Base-by-base conservation (phyloP, 352 stramenopile genomes). In the Phytophthora palmivora region DNA sequence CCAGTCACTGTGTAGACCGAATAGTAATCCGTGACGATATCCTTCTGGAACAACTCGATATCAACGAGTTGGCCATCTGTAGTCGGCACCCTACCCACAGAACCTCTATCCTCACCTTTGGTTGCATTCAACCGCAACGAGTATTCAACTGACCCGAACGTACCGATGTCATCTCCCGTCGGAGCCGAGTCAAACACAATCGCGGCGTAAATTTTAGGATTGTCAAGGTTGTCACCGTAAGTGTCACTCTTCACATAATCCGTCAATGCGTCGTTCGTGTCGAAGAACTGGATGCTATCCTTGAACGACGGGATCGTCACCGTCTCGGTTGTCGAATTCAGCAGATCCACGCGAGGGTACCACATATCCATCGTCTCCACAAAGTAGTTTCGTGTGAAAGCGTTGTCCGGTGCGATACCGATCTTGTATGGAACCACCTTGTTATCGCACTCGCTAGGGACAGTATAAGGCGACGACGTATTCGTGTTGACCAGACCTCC, bases 351-450 rank as follows among this genome's bases (percentile, higher is more conserved):
- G 42, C 77, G 77, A n/a, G 79, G 82, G 54, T 91, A 88, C 78
- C 80, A 89, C 45, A 58, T 15, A 1, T 61, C 46, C 47, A 88
- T 73, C 9, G 76, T 76, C 47, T 80, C 41, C 32, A 69, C 46
- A 49, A 89, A 89, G 60, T 89, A 89, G 22, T 76, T 57, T 30
- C 74, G 61, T 28, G 80, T 88, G 53, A 87, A 89, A 5, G 63
- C 57, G 15, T 60, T 76, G 57, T 88, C 68, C 0, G 80, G 78
- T 0, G 37, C 74, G 37, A 89, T 82, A 1, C 36, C 80, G 52
- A 88, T 70, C 60, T 89, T 89, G 56, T 74, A 85, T 0, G 81
- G 78, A 41, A 77, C 65, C 1, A 88, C 70, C 15, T 78, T 78
- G 16, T 43, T 55, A 2, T 16, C 63, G 18, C 80, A 88, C 19